Base-by-base conservation (phyloP, 169 alveolate genomes). In the Eimeria praecox region DNA sequence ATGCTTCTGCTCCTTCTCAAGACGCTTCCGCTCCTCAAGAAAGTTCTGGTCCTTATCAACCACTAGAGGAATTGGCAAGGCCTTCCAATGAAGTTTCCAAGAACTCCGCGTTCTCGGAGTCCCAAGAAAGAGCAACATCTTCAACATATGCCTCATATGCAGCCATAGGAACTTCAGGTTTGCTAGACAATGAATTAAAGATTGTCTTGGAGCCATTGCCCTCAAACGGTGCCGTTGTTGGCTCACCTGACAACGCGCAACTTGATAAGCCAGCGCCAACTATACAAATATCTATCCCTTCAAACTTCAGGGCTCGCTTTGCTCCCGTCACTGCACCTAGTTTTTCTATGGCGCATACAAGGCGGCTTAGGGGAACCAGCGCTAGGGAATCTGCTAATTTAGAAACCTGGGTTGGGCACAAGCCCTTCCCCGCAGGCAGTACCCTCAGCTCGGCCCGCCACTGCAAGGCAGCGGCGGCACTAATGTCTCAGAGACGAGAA, bases 351-450 rank as follows among this genome's bases (percentile, higher is more conserved):
- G 94, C 94, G 14, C 94, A 38, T 40, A 30, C 64, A 14, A 87
- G 94, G 94, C 94, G 94, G 82, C 94, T 87, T 38, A 59, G 94
- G 33, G 94, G 94, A 35, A 35, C 49, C 40, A 62, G 64, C 56
- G 49, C 59, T 27, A 27, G 83, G 59, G 94, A 46, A 12, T 6
- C 33, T 27, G 44, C 42, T 40, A 64, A 75, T 35, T 38, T 46
- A 14, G 46, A 30, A 44, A 9, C 94, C 46, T 38, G 66, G 54
- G 80, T 42, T 59, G 62, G 83, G 33, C 46, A 40, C 64, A 87
- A 87, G 83, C 42, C 83, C 40, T 38, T 59, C 52, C 42, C 83
- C 42, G 94, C 83, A 14, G 82, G 94, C 6, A 75, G 62, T n/a
- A 42, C 85, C 82, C 71, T 87, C 59, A 87, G 75, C 82, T 49